Evolutionary conservation across 768 basidiomycete species (phyloP), one percentile per base, ranked within the genome.

Genomic region (Pisolithus sp.): DNA sequence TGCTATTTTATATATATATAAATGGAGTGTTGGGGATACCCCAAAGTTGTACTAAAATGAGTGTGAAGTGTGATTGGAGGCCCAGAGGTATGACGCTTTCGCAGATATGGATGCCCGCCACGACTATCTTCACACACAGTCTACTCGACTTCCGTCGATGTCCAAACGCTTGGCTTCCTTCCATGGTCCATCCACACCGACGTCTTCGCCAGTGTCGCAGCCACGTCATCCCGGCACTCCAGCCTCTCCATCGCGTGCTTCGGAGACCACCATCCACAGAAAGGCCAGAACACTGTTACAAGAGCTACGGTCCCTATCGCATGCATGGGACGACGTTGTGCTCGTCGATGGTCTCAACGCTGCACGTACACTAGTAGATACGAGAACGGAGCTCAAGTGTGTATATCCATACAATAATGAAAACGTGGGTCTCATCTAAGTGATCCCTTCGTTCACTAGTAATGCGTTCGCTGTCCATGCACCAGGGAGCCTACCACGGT

Each of bases 271-370:
- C 0, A 82, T 81, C 65, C 92, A 94, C 64, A 81, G 92, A 13
- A 89, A 82, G 72, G 71, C 83, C n/a, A 72, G 88, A 47, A 73
- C 80, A 2, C 68, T 80, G 4, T 67, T 94, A 30, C 81, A 80
- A 30, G 90, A 93, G 58, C 62, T 93, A 15, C 79, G 78, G 2
- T 68, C 72, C 12, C 74, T 79, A 17, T 68, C 85, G 8, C 74
- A 79, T 52, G 86, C 82, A 48, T 95, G 92, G 92, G 86, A 93
- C 57, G 86, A 92, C 57, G 73, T 93, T 41, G 82, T 93, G 1
- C 73, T 86, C 9, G 61, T 84, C 13, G 90, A 94, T 61, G 92
- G 92, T 7, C 68, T 91, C 37, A 89, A 83, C 57, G 79, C 86
- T n/a, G 80, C 78, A 7, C 82, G 77, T 53, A 79, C 73, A 49